Evolutionary conservation across 805 yeast genomes (phyloP).

Genomic region (Metahyphopichia silvanorum): DNA sequence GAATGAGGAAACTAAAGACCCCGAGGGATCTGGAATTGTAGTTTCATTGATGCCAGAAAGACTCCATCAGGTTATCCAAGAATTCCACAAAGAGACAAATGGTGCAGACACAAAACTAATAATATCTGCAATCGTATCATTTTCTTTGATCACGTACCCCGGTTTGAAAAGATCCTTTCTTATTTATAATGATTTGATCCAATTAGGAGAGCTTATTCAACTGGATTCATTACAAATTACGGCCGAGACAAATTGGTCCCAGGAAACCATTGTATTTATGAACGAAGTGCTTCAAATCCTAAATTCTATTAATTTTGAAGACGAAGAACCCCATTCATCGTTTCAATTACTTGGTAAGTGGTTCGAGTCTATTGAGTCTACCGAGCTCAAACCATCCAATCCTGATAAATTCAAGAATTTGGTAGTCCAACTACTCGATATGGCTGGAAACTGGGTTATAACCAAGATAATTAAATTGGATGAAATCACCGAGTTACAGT

Average conservation of each 20-base stretch:
- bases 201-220: constrained; percentile 13
- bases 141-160: constrained; percentile 33
- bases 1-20: constrained; percentile 13
- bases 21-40: constrained; percentile 3
- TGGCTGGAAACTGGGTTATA: constrained; percentile 25
- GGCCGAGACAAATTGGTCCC: constrained; percentile 17
- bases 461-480: constrained; percentile 18
- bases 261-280: constrained; percentile 13
- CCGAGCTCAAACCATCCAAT: constrained; percentile 24
- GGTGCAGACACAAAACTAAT: constrained; percentile 14
- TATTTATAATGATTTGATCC: constrained; percentile 33
- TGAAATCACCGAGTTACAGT: constrained; percentile 36
- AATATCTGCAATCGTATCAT: constrained; percentile 25
- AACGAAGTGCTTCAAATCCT: constrained; percentile 13
- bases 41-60: constrained; percentile 21
- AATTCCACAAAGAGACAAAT: constrained; percentile 14
- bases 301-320: constrained; percentile 12
- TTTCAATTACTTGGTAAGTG: constrained; percentile 14
- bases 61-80: constrained; percentile 18
- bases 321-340: constrained; percentile 8
- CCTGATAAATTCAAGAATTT: constrained; percentile 21
- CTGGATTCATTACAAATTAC: constrained; percentile 10
- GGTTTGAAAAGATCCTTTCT: constrained; percentile 27
- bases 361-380: constrained; percentile 17
- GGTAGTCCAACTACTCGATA: constrained; percentile 22